Conservation (phyloP, 192 early-diverging fungal species). For the Entrophospora sp. region DNA sequence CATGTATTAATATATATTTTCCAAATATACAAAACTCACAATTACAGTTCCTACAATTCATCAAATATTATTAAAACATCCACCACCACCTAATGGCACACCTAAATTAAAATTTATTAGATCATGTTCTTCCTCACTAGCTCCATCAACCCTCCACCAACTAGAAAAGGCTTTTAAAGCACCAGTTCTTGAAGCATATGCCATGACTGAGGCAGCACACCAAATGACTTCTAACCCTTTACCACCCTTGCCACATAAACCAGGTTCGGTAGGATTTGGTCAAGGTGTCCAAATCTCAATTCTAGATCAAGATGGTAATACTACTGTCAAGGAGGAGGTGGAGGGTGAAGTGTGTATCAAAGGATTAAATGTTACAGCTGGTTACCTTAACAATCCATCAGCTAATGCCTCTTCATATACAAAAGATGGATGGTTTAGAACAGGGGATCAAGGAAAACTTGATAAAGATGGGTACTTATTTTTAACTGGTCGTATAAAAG, state of each 20-base stretch:
- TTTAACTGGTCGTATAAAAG: conserved; percentile 82
- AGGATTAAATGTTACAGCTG: conserved; percentile 71
- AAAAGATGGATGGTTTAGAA: conserved; percentile 66
- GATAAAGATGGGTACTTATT: conserved; percentile 71
- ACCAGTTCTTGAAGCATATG: conserved; percentile 75
- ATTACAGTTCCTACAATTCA: conserved; percentile 74
- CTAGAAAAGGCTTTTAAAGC: conserved; percentile 57
- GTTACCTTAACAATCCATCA: conserved; percentile 62
- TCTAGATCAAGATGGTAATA: conserved; percentile 50
- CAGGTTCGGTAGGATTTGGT: conserved; percentile 69
- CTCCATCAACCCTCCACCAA: conserved; percentile 55
- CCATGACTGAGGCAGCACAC: conserved; percentile 85
- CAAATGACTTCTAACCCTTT: conserved; percentile 80
- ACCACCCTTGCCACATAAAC: conserved; percentile 57
- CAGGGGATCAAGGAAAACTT: conserved; percentile 74
- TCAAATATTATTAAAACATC: conserved; percentile 63
- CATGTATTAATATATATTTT: no score
- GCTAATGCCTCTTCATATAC: conserved; percentile 58
- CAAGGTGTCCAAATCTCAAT: conserved; percentile 69
- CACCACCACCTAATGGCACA: conserved; percentile 29
- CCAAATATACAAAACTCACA: no score
- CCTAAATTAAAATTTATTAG: conserved; percentile 67
- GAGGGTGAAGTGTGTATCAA: conserved; percentile 80
- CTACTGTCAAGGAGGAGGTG: conserved; percentile 51
- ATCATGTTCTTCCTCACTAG: conserved; percentile 68